Base-by-base conservation (phyloP, 2,329 filamentous ascomycete species). In the Lasiodiplodia sp. region DNA sequence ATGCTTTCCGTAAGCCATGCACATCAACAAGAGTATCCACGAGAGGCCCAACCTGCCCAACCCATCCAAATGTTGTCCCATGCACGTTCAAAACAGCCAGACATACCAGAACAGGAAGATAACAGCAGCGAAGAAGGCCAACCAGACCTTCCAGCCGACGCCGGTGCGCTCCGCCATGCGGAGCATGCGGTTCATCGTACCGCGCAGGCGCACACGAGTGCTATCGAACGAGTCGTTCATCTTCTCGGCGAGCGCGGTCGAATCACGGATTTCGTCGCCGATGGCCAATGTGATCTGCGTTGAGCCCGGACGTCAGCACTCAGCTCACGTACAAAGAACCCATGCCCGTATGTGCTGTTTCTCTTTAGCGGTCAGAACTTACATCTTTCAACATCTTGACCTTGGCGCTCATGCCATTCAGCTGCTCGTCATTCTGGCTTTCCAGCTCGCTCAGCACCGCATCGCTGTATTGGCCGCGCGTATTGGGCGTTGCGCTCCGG, bases 121-220 rank as follows among this genome's bases (percentile, higher is more conserved):
- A 21, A 98, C 92, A 44, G 90, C 92, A 6, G 89, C 86, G 79
- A 99, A 97, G 82, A 99, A 99, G 53, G 84, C 86, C 64, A 97
- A 79, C 96, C 96, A 99, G 68, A 94, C 92, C 81, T 88, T 95
- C 96, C 96, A 99, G 75, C 94, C 91, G 11, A 99, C 91, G n/a
- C 96, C 96, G 2, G 94, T 97, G 75, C 90, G 87, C 83, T 98
- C 88, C 4, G 96, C 96, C 96, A 99, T 99, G 66, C 95, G 79
- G 72, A 98, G 82, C 96, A 99, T 99, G 69, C 94, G 87, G 78
- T 93, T 97, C 96, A 99, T 98, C 21, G 96, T 98, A 66, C 95
- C 94, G 55, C 90, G 88, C 71, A 99, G 84, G 71, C 92, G 88
- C 65, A 94, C 82, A 40, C 94, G 86, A 66, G 95, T 96, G 74